Conservation (phyloP, 2,329 filamentous ascomycete genomes). For the Trichoderma koningii region DNA sequence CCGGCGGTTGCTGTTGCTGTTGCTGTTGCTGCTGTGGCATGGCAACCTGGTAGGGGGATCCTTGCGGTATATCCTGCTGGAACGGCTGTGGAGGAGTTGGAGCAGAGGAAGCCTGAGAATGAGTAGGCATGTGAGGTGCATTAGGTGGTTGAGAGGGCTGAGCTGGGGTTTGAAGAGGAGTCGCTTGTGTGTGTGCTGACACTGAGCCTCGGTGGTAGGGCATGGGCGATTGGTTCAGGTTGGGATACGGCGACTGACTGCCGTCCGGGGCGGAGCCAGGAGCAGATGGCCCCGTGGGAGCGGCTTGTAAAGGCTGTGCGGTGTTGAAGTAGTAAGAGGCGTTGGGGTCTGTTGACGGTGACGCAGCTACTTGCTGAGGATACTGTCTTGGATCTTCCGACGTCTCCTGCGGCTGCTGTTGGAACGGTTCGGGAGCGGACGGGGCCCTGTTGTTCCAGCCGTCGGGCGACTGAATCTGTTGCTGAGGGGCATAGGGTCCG, state of each 20-base stretch:
- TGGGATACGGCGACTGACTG: conserved; percentile 55
- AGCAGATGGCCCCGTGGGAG: conserved; percentile 41
- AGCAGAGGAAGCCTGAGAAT: conserved; percentile 10
- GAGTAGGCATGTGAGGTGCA: conserved; percentile 29
- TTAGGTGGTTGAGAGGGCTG: conserved; percentile 38
- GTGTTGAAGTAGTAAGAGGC: conserved; percentile 61
- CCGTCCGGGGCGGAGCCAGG: conserved; percentile 46
- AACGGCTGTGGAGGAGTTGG: conserved; percentile 15
- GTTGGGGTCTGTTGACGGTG: conserved; percentile 51
- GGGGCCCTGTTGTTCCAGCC: conserved; percentile 53
- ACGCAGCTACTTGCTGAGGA: conserved; percentile 36
- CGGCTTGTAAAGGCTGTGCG: conserved; percentile 34
- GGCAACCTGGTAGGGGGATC: conserved; percentile 34
- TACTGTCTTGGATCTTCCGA: conserved; percentile 35
- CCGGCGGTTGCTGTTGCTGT: conserved; percentile 38
- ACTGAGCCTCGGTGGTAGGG: conserved; percentile 50
- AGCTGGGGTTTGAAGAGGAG: conserved; percentile 36
- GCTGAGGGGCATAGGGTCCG: conserved; percentile 49
- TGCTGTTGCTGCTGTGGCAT: conserved; percentile 36
- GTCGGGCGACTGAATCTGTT: conserved; percentile 51
- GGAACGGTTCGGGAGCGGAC: conserved; percentile 37
- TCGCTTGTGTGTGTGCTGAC: conserved; percentile 40
- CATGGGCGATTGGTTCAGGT: conserved; percentile 48
- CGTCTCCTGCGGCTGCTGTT: conserved; percentile 36
- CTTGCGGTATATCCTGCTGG: conserved; percentile 26